A percentile compares a stretch with the other conserved stretches of the same genome.
Evolutionary conservation across 2,329 filamentous ascomycete species (phyloP).

Genomic region (Pleoardoris graminearum): DNA sequence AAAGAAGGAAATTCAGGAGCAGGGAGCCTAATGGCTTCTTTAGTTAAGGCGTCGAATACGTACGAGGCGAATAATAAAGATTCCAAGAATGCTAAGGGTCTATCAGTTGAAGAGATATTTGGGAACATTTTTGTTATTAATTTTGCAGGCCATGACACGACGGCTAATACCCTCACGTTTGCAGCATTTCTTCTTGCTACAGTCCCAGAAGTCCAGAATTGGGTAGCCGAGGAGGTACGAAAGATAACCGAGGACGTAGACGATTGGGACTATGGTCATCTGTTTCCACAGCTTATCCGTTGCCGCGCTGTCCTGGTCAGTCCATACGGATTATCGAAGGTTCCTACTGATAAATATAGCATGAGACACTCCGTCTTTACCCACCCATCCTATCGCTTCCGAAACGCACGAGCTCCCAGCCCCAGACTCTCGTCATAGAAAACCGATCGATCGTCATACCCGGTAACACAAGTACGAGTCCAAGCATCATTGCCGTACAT

Average conservation of each 20-base stretch:
- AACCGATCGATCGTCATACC: constrained; percentile 13
- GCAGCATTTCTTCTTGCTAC: constrained; percentile 51
- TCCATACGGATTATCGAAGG: neutral
- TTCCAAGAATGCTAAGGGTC: constrained; percentile 6
- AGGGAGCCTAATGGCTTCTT: constrained; percentile 18
- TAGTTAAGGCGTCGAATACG: constrained; percentile 9
- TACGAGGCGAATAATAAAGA: neutral
- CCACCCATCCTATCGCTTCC: constrained; percentile 38
- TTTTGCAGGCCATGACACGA: constrained; percentile 58
- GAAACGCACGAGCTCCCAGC: constrained; percentile 29
- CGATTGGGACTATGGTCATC: constrained; percentile 38
- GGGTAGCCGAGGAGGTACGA: constrained; percentile 49
- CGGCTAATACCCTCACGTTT: constrained; percentile 52
- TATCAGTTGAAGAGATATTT: constrained; percentile 16
- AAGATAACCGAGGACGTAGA: neutral
- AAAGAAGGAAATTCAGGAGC: constrained; percentile 11
- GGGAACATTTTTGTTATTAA: constrained; percentile 56
- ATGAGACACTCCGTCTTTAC: constrained; percentile 51
- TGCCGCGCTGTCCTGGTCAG: constrained; percentile 42
- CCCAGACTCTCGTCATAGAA: neutral
- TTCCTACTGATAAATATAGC: constrained; percentile 11
- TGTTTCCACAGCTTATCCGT: constrained; percentile 50
- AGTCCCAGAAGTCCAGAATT: constrained; percentile 51
- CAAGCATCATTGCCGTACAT: constrained; percentile 29
- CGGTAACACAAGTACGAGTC: constrained; percentile 7